These are phyloP conservation scores for Calonectria pseudoreteaudii DNA, from an alignment of 2,329 filamentous ascomycete genomes.

Conservation along the genomic window DNA sequence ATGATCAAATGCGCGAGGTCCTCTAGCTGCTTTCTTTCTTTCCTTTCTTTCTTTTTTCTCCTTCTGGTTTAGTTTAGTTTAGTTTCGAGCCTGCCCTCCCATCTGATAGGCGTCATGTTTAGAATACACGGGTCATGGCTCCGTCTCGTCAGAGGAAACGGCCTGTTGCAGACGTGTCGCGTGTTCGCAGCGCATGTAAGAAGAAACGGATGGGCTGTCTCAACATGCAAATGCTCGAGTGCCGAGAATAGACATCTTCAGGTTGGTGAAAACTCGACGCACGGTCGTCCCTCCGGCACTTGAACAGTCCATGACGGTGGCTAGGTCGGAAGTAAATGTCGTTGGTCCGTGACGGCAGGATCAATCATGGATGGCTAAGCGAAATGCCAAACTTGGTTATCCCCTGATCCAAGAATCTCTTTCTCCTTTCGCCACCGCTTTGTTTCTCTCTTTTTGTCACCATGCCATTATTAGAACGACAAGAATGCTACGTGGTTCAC, in stretches of 20 bases:
- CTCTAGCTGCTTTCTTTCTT: slow-evolving; percentile 44
- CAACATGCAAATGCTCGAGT: not conserved
- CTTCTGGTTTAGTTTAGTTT: not conserved
- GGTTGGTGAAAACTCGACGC: not conserved
- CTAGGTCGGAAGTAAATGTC: not conserved
- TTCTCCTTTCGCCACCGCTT: not conserved
- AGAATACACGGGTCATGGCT: not conserved
- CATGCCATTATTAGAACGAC: not conserved
- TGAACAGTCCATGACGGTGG: not conserved
- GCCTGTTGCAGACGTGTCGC: not conserved
- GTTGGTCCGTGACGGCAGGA: not conserved
- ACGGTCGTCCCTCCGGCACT: not conserved
- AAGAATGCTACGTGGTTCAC: not conserved
- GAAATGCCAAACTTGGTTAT: not conserved
- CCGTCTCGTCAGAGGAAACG: not conserved
- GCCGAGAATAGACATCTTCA: slow-evolving; percentile 5
- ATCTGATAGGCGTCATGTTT: not conserved
- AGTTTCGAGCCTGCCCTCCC: not conserved
- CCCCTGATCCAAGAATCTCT: not conserved
- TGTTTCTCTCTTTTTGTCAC: not conserved
- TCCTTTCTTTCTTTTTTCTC: not conserved
- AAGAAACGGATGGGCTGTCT: not conserved
- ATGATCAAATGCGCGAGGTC: slow-evolving; percentile 67
- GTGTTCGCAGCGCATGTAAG: not conserved
- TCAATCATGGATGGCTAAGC: not conserved